Evolutionary conservation across 1,284 basidiomycete genomes (phyloP).

Genomic region (Gomphus sp.): DNA sequence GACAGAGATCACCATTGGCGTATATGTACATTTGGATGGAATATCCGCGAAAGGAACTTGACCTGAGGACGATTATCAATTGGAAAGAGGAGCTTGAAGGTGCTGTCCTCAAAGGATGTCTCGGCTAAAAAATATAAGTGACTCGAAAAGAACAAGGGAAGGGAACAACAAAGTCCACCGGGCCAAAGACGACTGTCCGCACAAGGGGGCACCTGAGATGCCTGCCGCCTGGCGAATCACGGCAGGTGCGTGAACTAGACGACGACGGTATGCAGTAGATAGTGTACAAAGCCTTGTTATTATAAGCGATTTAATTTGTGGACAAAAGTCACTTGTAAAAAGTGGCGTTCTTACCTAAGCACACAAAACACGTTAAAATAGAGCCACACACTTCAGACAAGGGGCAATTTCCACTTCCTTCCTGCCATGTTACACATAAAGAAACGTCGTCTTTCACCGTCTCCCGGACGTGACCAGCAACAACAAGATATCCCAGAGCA

Average conservation of each 20-base stretch:
- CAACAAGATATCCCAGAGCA: neutral
- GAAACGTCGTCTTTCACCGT: neutral
- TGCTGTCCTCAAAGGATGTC: constrained; percentile 98
- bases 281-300: too few species aligned
- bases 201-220: constrained; percentile 92
- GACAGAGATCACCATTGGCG: constrained; percentile 93
- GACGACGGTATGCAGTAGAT: constrained; percentile 85
- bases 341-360: too few species aligned
- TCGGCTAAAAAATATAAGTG: constrained; percentile 60
- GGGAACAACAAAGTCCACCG: constrained; percentile 29
- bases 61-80: constrained; percentile 98
- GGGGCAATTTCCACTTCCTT: too few species aligned
- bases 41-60: constrained; percentile 96
- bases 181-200: constrained; percentile 96
- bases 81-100: constrained; percentile 91
- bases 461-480: neutral
- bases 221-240: constrained; percentile 94
- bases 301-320: too few species aligned
- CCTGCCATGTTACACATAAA: neutral
- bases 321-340: too few species aligned
- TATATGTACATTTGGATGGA: constrained; percentile 99
- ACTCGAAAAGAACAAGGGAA: constrained; percentile 19
- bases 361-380: too few species aligned
- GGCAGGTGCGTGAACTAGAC: constrained; percentile 90
- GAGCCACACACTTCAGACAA: neutral